Percentiles rank a stretch among this genome's conserved stretches.
phyloP scores from a whole-genome alignment of 1,284 basidiomycete species.

The Schizophyllum amplum region DNA sequence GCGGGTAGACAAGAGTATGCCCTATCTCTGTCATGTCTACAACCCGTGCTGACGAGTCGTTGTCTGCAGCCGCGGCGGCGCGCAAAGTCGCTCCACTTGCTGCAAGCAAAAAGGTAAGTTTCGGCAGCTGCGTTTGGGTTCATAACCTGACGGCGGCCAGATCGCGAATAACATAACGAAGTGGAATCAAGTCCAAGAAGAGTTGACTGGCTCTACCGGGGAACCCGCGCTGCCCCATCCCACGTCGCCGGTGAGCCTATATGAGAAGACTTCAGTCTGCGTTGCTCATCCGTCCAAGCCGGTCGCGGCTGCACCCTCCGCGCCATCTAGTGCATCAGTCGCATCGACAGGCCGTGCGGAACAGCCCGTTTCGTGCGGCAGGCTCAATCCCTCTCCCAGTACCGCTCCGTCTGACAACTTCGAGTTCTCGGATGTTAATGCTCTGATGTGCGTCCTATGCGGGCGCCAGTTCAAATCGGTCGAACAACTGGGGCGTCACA shows the following conservation, averaged over 20 bases:
- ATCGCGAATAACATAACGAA: conserved; percentile 85
- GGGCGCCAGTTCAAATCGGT: conserved; percentile 84
- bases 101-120: conserved; percentile 78
- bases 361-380: conserved; percentile 16
- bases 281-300: neutral
- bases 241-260: conserved; percentile 28
- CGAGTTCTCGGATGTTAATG: conserved; percentile 67
- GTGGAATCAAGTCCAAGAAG: conserved; percentile 91
- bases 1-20: conserved; percentile 52
- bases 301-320: conserved; percentile 19
- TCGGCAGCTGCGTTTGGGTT: neutral
- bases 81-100: conserved; percentile 80
- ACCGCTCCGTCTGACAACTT: conserved; percentile 41
- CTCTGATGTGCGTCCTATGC: conserved; percentile 81
- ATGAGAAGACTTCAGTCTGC: neutral
- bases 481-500: conserved; percentile 81
- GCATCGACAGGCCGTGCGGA: conserved; percentile 9
- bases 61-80: conserved; percentile 42
- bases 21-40: conserved; percentile 15
- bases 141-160: conserved; percentile 20
- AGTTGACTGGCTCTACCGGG: conserved; percentile 45
- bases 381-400: conserved; percentile 17
- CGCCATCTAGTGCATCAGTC: conserved; percentile 7
- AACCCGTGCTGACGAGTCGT: neutral
- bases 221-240: conserved; percentile 17